These are phyloP conservation scores for Trifolium fragiferum DNA, from an alignment of 306 rosid genomes.

Conservation along the genomic window DNA sequence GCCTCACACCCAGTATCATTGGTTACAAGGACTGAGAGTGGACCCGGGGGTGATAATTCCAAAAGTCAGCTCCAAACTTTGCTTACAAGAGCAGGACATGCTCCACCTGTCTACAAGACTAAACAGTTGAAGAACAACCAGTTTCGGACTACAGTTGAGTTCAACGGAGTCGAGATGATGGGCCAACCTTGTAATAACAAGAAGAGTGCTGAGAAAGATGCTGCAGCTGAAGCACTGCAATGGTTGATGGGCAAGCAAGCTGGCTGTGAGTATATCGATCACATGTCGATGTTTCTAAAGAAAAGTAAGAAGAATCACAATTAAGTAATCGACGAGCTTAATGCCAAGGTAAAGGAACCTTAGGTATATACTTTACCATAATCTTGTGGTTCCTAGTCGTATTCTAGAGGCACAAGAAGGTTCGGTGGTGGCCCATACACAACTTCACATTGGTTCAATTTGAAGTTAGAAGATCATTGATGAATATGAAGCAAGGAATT, in stretches of 20 bases:
- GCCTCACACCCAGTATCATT: slow-evolving; percentile 49
- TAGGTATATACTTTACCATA: background rate
- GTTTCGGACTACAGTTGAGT: slow-evolving; percentile 74
- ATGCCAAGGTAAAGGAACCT: slow-evolving; percentile 29
- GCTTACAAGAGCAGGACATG: slow-evolving; percentile 86
- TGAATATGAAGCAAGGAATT: slow-evolving; percentile 36
- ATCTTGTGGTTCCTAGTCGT: background rate
- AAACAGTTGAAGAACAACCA: slow-evolving; percentile 69
- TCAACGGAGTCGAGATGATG: slow-evolving; percentile 76
- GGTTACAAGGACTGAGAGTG: slow-evolving; percentile 88
- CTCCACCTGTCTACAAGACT: slow-evolving; percentile 75
- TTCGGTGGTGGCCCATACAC: slow-evolving; percentile 23
- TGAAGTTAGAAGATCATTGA: slow-evolving; percentile 36
- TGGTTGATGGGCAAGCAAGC: slow-evolving; percentile 72
- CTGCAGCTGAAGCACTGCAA: slow-evolving; percentile 92
- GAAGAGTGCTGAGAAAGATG: slow-evolving; percentile 95
- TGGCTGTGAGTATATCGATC: slow-evolving; percentile 63
- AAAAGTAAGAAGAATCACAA: slow-evolving; percentile 80
- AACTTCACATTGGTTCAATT: slow-evolving; percentile 1
- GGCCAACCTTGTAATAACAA: slow-evolving; percentile 90
- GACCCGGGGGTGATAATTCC: slow-evolving; percentile 98
- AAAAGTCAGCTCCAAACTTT: slow-evolving; percentile 95
- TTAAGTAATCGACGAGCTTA: slow-evolving; percentile 40
- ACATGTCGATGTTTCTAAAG: slow-evolving; percentile 77
- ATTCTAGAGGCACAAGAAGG: background rate